Percentiles rank a stretch among this genome's conserved stretches.
Evolutionary conservation across 2,329 filamentous ascomycete genomes (phyloP).

Genomic region (Exophiala aquamarina): DNA sequence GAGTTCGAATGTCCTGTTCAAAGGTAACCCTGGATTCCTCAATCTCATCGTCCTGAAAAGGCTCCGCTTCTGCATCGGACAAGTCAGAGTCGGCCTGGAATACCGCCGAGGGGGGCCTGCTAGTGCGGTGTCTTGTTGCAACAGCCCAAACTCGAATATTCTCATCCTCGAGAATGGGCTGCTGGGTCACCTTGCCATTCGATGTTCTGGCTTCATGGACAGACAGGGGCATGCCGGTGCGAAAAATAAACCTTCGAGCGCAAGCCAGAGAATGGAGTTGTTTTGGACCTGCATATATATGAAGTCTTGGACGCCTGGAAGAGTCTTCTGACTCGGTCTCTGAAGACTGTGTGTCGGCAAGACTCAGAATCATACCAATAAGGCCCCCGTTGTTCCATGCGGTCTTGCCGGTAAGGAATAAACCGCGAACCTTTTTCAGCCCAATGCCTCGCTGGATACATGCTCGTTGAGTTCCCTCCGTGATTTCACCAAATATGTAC

Average conservation of each 20-base stretch:
- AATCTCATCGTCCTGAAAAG: constrained; percentile 32
- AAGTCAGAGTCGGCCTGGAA: constrained; percentile 46
- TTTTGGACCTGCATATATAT: constrained; percentile 71
- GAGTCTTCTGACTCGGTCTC: constrained; percentile 32
- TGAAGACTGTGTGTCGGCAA: constrained; percentile 64
- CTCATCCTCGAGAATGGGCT: constrained; percentile 72
- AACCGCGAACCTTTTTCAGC: constrained; percentile 66
- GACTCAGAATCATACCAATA: constrained; percentile 78
- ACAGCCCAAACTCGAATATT: constrained; percentile 85
- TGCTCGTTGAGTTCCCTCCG: constrained; percentile 82
- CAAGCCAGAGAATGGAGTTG: constrained; percentile 79
- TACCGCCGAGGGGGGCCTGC: constrained; percentile 20
- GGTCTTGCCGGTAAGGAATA: constrained; percentile 79
- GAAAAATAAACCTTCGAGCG: constrained; percentile 78
- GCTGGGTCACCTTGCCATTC: constrained; percentile 30
- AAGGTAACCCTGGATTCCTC: constrained; percentile 31
- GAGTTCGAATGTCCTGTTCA: constrained; percentile 56
- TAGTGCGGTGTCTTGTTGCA: constrained; percentile 46
- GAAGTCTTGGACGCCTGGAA: constrained; percentile 16
- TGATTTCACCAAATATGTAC: constrained; percentile 80
- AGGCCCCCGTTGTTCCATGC: constrained; percentile 82
- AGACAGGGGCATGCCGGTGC: constrained; percentile 74
- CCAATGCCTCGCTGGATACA: constrained; percentile 66
- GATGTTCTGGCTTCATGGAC: constrained; percentile 63
- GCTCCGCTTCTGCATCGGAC: constrained; percentile 44